Percentiles rank a stretch among this genome's conserved stretches.
Conservation (phyloP, 2,329 filamentous ascomycete species). For the Colletotrichum spinosum region DNA sequence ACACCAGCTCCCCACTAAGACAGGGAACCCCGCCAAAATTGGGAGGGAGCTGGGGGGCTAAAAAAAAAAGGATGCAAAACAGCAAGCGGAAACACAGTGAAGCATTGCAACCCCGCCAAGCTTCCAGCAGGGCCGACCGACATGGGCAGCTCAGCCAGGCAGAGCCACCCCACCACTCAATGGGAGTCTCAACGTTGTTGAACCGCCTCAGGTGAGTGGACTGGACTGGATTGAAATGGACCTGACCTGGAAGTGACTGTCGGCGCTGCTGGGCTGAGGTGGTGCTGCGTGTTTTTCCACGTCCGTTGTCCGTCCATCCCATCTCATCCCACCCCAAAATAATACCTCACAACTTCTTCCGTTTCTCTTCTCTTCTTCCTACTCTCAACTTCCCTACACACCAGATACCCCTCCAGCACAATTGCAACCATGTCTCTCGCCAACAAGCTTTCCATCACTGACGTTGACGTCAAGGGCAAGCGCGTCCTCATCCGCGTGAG, state of each 20-base stretch:
- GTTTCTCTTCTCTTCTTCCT: slow-evolving; percentile 39
- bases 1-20: slow-evolving; percentile 31
- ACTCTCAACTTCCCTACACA: slow-evolving; percentile 39
- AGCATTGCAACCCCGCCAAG: no score
- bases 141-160: slow-evolving; percentile 41
- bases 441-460: slow-evolving; percentile 96
- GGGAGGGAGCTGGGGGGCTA: slow-evolving; percentile 14
- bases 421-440: slow-evolving; percentile 88
- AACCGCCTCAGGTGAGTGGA: slow-evolving; percentile 29
- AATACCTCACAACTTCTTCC: slow-evolving; percentile 37
- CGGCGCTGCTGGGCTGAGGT: no score
- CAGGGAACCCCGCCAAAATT: slow-evolving; percentile 41
- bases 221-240: background rate
- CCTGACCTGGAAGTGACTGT: background rate
- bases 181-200: slow-evolving; percentile 36
- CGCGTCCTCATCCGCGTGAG: slow-evolving; percentile 95
- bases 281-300: slow-evolving; percentile 28
- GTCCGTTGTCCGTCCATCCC: slow-evolving; percentile 7
- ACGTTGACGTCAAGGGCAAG: slow-evolving; percentile 98
- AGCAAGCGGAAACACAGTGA: background rate
- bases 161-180: slow-evolving; percentile 40
- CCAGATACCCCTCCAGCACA: slow-evolving; percentile 35
- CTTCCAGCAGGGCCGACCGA: background rate
- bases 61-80: slow-evolving; percentile 35
- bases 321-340: slow-evolving; percentile 36